phyloP scores from a whole-genome alignment of 2,329 filamentous ascomycete species.

The Coleophoma crateriformis region DNA sequence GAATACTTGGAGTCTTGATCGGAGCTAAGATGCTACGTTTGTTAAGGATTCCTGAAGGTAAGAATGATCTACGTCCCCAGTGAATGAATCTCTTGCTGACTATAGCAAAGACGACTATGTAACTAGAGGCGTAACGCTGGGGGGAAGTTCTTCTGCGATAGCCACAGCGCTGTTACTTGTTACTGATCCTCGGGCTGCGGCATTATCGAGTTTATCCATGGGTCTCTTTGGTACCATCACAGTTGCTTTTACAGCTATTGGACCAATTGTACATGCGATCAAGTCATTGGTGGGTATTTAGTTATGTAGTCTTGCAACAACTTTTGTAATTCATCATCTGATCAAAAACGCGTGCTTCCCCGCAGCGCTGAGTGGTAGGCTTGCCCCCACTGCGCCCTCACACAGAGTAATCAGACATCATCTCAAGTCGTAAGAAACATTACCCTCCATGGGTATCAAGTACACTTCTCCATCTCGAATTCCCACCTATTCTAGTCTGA shows the following conservation, averaged over 20 bases:
- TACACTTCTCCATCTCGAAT: background rate
- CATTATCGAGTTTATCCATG: conserved; percentile 55
- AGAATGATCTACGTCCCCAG: conserved; percentile 4
- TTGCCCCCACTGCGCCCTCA: too few relatives aligned
- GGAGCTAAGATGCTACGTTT: conserved; percentile 41
- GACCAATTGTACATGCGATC: conserved; percentile 42
- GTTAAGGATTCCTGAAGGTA: conserved; percentile 48
- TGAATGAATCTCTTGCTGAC: background rate
- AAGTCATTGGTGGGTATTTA: conserved; percentile 40
- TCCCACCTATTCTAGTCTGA: conserved; percentile 9
- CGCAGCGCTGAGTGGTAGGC: too few relatives aligned
- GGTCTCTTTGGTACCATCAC: conserved; percentile 55
- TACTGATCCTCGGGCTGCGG: conserved; percentile 52
- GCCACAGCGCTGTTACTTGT: conserved; percentile 50
- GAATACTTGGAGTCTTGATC: conserved; percentile 52
- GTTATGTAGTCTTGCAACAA: conserved; percentile 1
- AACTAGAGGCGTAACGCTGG: conserved; percentile 55
- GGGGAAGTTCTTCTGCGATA: conserved; percentile 54
- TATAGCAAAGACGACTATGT: conserved; percentile 49
- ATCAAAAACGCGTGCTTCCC: too few relatives aligned
- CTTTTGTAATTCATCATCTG: conserved; percentile 1
- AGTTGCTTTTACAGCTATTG: conserved; percentile 51
- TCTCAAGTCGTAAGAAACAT: too few relatives aligned
- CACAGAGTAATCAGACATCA: too few relatives aligned
- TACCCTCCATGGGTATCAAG: background rate